Evolutionary conservation across 2,329 filamentous ascomycete species (phyloP), one percentile per base, ranked within the genome.

Genomic region (Mariannaea sp.): DNA sequence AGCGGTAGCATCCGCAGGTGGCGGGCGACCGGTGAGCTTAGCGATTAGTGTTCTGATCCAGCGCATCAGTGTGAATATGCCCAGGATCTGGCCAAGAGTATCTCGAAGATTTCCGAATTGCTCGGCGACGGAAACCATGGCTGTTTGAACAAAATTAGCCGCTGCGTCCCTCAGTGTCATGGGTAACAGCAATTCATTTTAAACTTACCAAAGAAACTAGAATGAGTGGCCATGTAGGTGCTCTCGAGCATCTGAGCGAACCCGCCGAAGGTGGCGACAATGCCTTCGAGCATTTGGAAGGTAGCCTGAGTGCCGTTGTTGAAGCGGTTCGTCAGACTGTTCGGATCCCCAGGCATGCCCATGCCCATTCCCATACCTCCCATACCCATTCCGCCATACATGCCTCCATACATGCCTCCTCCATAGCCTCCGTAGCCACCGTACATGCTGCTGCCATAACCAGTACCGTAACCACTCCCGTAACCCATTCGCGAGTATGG

Each of bases 161-260:
- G 44, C 42, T 7, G 33, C 19, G n/a, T n/a, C n/a, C n/a, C n/a
- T 12, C 30, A 10, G 17, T n/a, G 2, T 45, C 13, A 20, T 2
- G 19, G 22, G 5, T 2, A 5, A 12, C 10, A 24, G 33, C 1
- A 20, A 16, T 22, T 2, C 2, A 17, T 6, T 5, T 20, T 14
- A 13, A 19, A 62, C 88, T 67, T 82, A 96, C 92, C 92, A 68
- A 97, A 99, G 74, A 99, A 99, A 48, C 91, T 96, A 5, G 92
- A 97, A 74, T 99, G 94, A 0, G 94, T 99, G 24, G 95, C 94
- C 95, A 99, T 99, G 68, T 97, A 99, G 9, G 94, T 97, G 78
- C 94, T 97, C 76, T 99, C 94, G 22, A 99, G 81, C 94, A 99
- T 99, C 77, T 99, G 94, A 10, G 95, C 91, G 70, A 99, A 97